These are phyloP conservation scores for Trypanosoma boissoni DNA, from an alignment of 208 protist genomes.

Conservation along the genomic window DNA sequence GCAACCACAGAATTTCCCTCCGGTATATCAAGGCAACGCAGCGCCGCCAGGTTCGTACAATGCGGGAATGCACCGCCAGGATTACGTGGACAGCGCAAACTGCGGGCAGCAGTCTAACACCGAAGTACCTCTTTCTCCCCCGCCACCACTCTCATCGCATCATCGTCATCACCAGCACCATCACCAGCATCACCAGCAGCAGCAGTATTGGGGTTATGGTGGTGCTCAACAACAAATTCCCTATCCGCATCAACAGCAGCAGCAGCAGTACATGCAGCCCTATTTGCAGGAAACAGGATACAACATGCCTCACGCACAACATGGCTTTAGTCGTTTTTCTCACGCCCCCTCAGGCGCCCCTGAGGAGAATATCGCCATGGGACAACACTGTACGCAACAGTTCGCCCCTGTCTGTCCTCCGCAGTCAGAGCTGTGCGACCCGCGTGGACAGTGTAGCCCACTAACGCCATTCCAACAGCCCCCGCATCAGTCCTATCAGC, in stretches of 20 bases:
- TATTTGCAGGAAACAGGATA: background rate
- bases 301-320: background rate
- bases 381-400: too few relatives aligned
- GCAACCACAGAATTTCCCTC: background rate
- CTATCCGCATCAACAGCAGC: too few relatives aligned
- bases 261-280: background rate
- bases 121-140: slow-evolving; percentile 2
- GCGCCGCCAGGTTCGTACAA: slow-evolving; percentile 1
- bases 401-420: too few relatives aligned
- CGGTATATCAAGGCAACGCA: background rate
- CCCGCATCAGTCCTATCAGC: too few relatives aligned
- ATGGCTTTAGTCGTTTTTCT: background rate
- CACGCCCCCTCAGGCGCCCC: too few relatives aligned
- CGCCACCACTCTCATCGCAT: background rate
- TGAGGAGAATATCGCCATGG: too few relatives aligned
- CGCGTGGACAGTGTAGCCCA: too few relatives aligned
- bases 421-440: too few relatives aligned
- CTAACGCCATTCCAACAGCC: too few relatives aligned
- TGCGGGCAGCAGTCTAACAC: background rate
- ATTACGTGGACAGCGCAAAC: background rate
- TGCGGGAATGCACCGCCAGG: background rate
- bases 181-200: background rate
- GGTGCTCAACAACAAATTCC: too few relatives aligned
- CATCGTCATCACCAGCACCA: background rate
- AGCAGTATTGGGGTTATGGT: too few relatives aligned